Percentiles rank a stretch among this genome's conserved stretches.
Conservation (phyloP, 495 filamentous ascomycete genomes). For the Saxophila tyrrhenica region DNA sequence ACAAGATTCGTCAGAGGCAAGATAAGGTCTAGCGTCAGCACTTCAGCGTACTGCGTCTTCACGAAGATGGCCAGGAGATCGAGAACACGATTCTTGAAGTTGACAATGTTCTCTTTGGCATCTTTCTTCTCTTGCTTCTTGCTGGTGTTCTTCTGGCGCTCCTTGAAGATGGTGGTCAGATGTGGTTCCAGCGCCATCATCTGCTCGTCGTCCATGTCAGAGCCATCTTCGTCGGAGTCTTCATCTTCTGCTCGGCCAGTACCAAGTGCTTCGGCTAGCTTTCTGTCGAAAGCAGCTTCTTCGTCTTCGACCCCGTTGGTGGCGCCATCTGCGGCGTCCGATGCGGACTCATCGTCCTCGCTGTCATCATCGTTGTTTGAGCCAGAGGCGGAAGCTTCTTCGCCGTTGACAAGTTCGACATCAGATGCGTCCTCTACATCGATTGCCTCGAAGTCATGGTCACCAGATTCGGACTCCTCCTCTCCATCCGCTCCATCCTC, state of each 20-base stretch:
- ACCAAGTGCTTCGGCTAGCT: conserved; percentile 61
- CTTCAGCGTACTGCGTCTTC: conserved; percentile 60
- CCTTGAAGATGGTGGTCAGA: conserved; percentile 71
- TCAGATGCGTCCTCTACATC: conserved; percentile 29
- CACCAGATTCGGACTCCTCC: conserved; percentile 32
- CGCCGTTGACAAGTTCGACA: conserved; percentile 24
- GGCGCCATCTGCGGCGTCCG: conserved; percentile 9
- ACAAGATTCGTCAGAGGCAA: conserved; percentile 51
- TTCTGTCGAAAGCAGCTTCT: conserved; percentile 56
- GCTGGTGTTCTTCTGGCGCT: conserved; percentile 46
- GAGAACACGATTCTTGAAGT: conserved; percentile 88
- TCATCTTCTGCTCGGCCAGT: conserved; percentile 48
- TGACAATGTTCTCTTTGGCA: conserved; percentile 77
- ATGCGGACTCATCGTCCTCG: conserved; percentile 10
- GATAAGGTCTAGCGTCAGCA: conserved; percentile 54
- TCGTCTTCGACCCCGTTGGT: conserved; percentile 27
- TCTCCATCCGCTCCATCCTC: conserved; percentile 40
- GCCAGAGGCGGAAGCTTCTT: conserved; percentile 8
- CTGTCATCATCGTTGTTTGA: conserved; percentile 12
- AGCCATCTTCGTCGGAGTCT: conserved; percentile 36
- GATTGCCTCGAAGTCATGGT: conserved; percentile 36
- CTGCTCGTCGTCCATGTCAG: conserved; percentile 84
- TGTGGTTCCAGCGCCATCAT: conserved; percentile 84
- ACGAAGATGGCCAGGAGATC: conserved; percentile 80
- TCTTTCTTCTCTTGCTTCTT: conserved; percentile 75